Evolutionary conservation across 164 flowering plant genomes (phyloP).

Genomic region (Berberis thunbergii): DNA sequence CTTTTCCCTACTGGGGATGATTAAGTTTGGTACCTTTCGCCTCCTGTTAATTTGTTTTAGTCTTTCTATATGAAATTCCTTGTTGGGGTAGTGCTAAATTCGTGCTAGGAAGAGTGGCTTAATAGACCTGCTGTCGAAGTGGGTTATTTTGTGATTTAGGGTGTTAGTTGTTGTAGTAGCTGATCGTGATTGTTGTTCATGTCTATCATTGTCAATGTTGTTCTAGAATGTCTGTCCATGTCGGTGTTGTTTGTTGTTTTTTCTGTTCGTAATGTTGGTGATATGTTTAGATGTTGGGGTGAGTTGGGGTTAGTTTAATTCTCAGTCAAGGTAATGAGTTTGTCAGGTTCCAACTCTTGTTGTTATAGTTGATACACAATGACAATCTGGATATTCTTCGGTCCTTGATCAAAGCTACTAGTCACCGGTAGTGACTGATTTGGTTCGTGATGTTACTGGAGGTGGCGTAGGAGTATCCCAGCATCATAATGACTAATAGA

Average conservation of each 20-base stretch:
- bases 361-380: too few relatives aligned
- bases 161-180: background rate
- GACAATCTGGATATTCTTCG: too few relatives aligned
- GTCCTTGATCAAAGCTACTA: too few relatives aligned
- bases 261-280: background rate
- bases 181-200: background rate
- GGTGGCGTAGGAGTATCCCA: too few relatives aligned
- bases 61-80: constrained; percentile 2
- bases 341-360: too few relatives aligned
- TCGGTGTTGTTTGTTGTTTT: background rate
- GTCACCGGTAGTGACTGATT: too few relatives aligned
- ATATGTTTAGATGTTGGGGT: background rate
- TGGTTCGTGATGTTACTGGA: too few relatives aligned
- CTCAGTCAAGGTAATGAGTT: too few relatives aligned
- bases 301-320: too few relatives aligned
- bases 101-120: background rate
- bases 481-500: too few relatives aligned
- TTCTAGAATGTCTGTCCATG: background rate
- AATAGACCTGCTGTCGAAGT: background rate
- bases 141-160: background rate
- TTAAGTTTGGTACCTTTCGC: constrained; percentile 33
- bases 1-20: constrained; percentile 90
- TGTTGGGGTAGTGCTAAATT: constrained; percentile 3
- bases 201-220: background rate
- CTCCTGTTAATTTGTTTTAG: background rate